Evolutionary conservation across 768 basidiomycete species (phyloP).

Genomic region (Amanita rubescens): DNA sequence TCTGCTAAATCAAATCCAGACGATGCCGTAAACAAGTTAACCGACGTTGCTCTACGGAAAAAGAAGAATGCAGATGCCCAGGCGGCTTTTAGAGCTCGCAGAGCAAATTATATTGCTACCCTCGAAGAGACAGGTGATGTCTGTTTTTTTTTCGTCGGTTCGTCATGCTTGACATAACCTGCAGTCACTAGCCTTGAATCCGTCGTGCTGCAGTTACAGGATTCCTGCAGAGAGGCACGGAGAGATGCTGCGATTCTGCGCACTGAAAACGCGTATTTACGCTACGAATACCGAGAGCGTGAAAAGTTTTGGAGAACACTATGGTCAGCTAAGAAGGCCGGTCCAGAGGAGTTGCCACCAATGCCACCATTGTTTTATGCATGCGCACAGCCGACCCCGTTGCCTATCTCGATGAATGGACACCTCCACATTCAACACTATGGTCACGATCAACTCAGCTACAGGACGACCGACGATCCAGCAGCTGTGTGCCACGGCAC

Average conservation of each 20-base stretch:
- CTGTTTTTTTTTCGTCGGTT: conserved; percentile 6
- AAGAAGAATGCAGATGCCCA: conserved; percentile 90
- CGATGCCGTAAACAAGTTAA: conserved; percentile 35
- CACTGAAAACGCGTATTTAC: conserved; percentile 58
- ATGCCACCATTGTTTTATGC: conserved; percentile 29
- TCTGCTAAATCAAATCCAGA: conserved; percentile 28
- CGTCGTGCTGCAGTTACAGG: conserved; percentile 80
- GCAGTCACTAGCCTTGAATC: conserved; percentile 76
- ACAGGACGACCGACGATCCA: conserved; percentile 40
- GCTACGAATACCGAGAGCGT: conserved; percentile 59
- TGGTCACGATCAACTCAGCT: conserved; percentile 32
- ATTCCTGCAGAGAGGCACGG: conserved; percentile 65
- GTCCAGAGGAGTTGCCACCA: conserved; percentile 47
- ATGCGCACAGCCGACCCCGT: conserved; percentile 21
- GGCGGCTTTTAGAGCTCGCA: conserved; percentile 73
- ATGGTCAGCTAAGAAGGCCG: conserved; percentile 58
- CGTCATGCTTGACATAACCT: conserved; percentile 14
- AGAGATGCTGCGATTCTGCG: conserved; percentile 53
- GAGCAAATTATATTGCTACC: conserved; percentile 83
- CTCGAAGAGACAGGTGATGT: conserved; percentile 69
- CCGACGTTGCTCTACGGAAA: conserved; percentile 69
- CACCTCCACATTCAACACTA: conserved; percentile 30
- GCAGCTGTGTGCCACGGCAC: conserved; percentile 33
- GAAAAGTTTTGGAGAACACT: conserved; percentile 68
- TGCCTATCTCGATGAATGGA: conserved; percentile 25